Evolutionary conservation across 352 stramenopile genomes (phyloP).

Genomic region (Phytopythium aichiense): DNA sequence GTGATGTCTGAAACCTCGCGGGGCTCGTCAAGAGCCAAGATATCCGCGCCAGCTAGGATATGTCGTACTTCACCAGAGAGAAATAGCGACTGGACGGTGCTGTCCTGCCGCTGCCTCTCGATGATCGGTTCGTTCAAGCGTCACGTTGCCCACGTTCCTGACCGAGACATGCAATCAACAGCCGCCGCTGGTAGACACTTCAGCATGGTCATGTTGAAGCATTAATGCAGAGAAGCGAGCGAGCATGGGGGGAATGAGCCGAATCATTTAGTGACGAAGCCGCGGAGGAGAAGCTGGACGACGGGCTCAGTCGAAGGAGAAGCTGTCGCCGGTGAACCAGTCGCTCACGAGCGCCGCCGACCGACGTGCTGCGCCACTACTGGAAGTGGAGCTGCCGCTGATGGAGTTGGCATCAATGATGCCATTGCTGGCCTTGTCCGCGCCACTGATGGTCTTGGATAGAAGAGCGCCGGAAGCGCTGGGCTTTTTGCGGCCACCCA

Average conservation of each 20-base stretch:
- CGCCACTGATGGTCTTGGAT: background rate
- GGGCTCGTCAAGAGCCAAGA: too few relatives aligned
- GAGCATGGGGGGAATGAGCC: background rate
- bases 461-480: background rate
- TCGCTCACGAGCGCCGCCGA: constrained; percentile 21
- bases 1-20: too few relatives aligned
- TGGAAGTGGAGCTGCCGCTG: constrained; percentile 13
- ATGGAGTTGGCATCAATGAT: constrained; percentile 2
- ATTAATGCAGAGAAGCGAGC: background rate
- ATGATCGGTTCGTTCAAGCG: too few relatives aligned
- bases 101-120: too few relatives aligned
- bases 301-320: constrained; percentile 34
- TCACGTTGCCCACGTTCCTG: too few relatives aligned
- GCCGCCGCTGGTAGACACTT: background rate
- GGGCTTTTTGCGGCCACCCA: constrained; percentile 1
- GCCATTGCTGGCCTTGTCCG: background rate
- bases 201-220: background rate
- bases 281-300: background rate
- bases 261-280: background rate
- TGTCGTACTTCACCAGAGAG: too few relatives aligned
- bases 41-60: too few relatives aligned
- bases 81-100: too few relatives aligned
- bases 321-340: constrained; percentile 33
- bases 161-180: too few relatives aligned
- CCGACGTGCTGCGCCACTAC: constrained; percentile 14